Evolutionary conservation across 2,329 filamentous ascomycete species (phyloP), one percentile per base, ranked within the genome.

Genomic region (Apiospora arundinis): DNA sequence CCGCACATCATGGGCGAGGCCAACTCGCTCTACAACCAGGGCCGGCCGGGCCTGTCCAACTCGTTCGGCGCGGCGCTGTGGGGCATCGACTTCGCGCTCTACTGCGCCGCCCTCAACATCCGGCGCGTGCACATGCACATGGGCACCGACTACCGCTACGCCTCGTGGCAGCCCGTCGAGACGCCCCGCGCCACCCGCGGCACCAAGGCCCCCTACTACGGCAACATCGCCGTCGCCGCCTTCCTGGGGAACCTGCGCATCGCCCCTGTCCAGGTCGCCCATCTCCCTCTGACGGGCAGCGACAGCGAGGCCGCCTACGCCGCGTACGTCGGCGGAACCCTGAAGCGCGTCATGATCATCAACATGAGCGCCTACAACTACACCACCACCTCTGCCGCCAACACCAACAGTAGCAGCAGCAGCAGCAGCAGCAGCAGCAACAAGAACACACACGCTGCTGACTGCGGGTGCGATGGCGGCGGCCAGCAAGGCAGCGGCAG

Each of bases 21-120:
- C 68, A 92, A 92, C 79, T 90, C 87, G 9, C 84, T 92, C 12
- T 91, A 88, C 80, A 88, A 89, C 77, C 83, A 92, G 80, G 90
- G 90, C 70, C 84, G 84, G 7, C 87, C 89, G 0, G 89, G 90
- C 0, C 82, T 92, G 23, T 91, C 88, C 49, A 90, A 92, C 80
- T 84, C 88, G 0, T 92, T 92, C 77, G 90, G 90, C 46, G 90
- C 90, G 12, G 89, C 90, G 12, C 86, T 92, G 23, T 92, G 90
- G 90, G 88, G 84, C 32, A 76, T 91, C 16, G 90, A 92, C 79
- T 92, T 91, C 81, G 87, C 87, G 74, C 82, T 92, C 7, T 88
- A 87, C 76, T 85, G 84, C 69, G 90, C 90, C 1, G 82, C 86
- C 0, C 84, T 85, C 2, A 87, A 86, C 21, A 87, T 92, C 79